Conservation (phyloP, 306 rosid genomes). For the Citrullus colocynthis region DNA sequence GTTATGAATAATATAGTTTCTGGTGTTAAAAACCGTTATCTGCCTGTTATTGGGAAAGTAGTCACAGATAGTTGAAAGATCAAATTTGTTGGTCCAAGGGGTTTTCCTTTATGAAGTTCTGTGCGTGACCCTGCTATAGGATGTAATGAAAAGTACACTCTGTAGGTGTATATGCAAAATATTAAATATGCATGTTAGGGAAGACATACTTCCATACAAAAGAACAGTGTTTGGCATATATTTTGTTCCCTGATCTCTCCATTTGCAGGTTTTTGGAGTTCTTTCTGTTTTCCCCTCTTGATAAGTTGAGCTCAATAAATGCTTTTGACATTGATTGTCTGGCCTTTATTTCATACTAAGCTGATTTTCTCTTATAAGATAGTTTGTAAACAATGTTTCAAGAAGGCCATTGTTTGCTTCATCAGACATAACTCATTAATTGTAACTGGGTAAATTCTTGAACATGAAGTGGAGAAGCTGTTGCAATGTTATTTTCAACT, state of each 20-base stretch:
- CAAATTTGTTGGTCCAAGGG: not conserved
- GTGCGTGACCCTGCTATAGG: not conserved
- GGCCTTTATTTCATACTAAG: not conserved
- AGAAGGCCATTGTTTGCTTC: not conserved
- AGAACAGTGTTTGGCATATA: not conserved
- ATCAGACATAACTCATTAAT: not conserved
- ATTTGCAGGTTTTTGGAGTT: not conserved
- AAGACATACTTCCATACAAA: not conserved
- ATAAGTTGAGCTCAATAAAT: not conserved
- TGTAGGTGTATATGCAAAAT: not conserved
- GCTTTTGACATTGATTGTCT: not conserved
- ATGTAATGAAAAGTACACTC: not conserved
- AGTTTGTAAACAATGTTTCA: not conserved
- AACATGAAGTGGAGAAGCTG: not conserved
- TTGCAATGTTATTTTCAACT: not conserved
- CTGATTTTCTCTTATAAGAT: not conserved
- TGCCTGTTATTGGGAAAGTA: not conserved
- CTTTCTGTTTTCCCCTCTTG: not conserved
- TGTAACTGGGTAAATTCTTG: not conserved
- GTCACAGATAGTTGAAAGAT: not conserved
- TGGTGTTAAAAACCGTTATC: not conserved
- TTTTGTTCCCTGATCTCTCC: not conserved
- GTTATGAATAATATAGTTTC: not conserved
- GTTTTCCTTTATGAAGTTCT: not conserved
- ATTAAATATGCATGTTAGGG: not conserved